These are phyloP conservation scores for Fusarium sp. DNA, from an alignment of 2,329 filamentous ascomycete species.

Conservation along the genomic window DNA sequence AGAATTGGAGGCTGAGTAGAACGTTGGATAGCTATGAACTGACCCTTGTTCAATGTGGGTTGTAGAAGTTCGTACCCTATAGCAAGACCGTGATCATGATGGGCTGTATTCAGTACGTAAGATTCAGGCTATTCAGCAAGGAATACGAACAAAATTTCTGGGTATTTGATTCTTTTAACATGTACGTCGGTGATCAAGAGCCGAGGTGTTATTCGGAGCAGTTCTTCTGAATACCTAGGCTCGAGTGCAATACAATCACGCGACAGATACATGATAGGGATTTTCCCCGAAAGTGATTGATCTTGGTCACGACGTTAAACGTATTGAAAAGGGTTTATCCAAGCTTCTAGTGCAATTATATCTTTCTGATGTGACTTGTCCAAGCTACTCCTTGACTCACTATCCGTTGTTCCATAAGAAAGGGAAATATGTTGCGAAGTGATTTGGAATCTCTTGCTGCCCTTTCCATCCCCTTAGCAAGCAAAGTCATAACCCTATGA, in stretches of 20 bases:
- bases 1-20: constrained; percentile 14
- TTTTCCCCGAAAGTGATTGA: not conserved
- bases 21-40: not conserved
- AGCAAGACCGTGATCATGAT: not conserved
- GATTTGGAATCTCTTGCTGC: not conserved
- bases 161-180: not conserved
- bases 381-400: not conserved
- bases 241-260: not conserved
- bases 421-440: not conserved
- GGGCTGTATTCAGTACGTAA: not conserved
- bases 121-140: not conserved
- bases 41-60: not conserved
- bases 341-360: not conserved
- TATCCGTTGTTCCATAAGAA: not conserved
- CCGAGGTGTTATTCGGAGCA: not conserved
- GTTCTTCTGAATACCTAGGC: not conserved
- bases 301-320: not conserved
- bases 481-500: not conserved
- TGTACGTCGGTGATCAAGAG: not conserved
- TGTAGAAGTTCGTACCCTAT: not conserved
- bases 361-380: not conserved
- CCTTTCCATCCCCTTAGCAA: not conserved
- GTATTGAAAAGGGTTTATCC: not conserved
- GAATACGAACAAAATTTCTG: not conserved
- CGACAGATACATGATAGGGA: not conserved